Percentiles rank a stretch among this genome's conserved stretches.
Evolutionary conservation across 768 basidiomycete genomes (phyloP).

Genomic region (Tubosaeta sp.): DNA sequence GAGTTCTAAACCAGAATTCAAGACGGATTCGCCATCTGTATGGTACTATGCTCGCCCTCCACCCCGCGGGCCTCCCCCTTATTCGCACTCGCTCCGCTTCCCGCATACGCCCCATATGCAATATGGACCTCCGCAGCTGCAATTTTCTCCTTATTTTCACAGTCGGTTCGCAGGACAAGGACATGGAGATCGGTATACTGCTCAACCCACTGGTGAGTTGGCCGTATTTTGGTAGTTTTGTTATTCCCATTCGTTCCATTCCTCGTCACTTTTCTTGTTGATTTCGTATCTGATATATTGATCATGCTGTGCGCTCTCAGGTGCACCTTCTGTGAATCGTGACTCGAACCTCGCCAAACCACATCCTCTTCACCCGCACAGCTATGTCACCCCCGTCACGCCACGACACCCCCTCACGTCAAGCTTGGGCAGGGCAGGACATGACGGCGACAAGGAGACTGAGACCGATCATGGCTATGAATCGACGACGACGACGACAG

Average conservation of each 20-base stretch:
- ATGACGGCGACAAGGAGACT: slow-evolving; percentile 17
- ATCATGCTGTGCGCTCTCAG: slow-evolving; percentile 7
- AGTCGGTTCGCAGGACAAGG: slow-evolving; percentile 10
- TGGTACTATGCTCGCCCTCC: slow-evolving; percentile 8
- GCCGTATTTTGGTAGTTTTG: background rate
- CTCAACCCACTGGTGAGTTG: slow-evolving; percentile 19
- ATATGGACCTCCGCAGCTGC: slow-evolving; percentile 11
- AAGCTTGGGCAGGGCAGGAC: slow-evolving; percentile 3
- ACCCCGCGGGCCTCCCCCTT: slow-evolving; percentile 6
- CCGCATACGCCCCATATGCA: slow-evolving; percentile 11
- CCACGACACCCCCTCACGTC: slow-evolving; percentile 5
- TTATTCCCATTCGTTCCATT: background rate
- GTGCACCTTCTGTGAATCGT: slow-evolving; percentile 10
- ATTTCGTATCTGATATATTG: slow-evolving; percentile 1
- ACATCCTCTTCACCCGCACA: slow-evolving; percentile 3
- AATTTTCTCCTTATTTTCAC: slow-evolving; percentile 15
- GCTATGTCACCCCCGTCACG: background rate
- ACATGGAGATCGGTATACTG: slow-evolving; percentile 21
- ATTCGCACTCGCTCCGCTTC: slow-evolving; percentile 8
- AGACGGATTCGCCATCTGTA: slow-evolving; percentile 8
- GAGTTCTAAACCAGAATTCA: slow-evolving; percentile 2
- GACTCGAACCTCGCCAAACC: slow-evolving; percentile 7
- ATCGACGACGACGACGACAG: slow-evolving; percentile 24
- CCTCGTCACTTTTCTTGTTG: background rate
- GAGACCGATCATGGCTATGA: slow-evolving; percentile 26